Evolutionary conservation across 108 stramenopile genomes (phyloP), one percentile per base, ranked within the genome.

Genomic region (Skeletonema menzelii): DNA sequence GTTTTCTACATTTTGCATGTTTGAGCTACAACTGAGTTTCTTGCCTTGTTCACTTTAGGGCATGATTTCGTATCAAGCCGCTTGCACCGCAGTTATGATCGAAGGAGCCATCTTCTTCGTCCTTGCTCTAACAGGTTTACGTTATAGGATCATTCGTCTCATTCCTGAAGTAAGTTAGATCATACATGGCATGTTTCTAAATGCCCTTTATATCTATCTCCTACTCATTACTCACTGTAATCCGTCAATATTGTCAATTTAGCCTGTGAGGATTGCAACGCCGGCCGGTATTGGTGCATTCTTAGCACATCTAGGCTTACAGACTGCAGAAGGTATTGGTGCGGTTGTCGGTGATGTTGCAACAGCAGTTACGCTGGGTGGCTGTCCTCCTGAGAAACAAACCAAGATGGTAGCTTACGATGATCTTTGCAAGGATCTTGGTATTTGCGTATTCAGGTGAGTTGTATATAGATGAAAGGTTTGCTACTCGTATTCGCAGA

Each of bases 291-390:
- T 89, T 70, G 88, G 88, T 37, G 84, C 85, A 0, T 89, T 89
- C 58, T 46, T 89, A 22, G 88, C 88, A 10, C 88, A 89, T 61
- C 75, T 89, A 59, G 88, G 88, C 30, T 56, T 87, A 7, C 88
- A 89, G 71, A 89, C 86, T 1, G 84, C 88, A 6, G 86, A 89
- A 63, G 88, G 88, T 24, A 60, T 89, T 60, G 88, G 88, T 53
- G 58, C 82, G 59, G 88, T 89, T 28, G 88, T 89, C 8, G 38
- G 67, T 24, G 88, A 89, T 66, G 74, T 87, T 73, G 88, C 88
- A 3, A 89, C 88, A 11, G 86, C 88, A 57, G 85, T 89, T 27
- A 89, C 88, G 15, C 65, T 89, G n/a, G 88, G 88, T 71, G 88
- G 62, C 10, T 89, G 88, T 58, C 85, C 88, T 6, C 59, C 27